Percentiles rank a stretch among this genome's conserved stretches.
These are phyloP conservation scores for Fonsecaea nubica DNA, from an alignment of 2,329 filamentous ascomycete species.

Conservation along the genomic window DNA sequence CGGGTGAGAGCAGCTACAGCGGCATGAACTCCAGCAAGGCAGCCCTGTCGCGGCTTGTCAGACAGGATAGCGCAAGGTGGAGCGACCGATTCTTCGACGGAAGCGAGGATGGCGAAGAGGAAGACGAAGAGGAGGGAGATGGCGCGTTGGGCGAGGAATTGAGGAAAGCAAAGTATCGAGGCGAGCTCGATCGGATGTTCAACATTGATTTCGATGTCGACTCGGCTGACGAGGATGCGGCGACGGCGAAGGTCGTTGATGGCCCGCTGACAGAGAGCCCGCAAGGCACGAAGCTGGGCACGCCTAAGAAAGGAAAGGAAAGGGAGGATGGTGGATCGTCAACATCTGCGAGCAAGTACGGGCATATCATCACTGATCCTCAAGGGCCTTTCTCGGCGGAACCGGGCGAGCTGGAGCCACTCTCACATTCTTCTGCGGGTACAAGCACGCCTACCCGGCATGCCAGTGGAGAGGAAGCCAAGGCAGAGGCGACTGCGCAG, in stretches of 20 bases:
- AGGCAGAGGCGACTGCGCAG: background rate
- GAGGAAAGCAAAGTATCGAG: constrained; percentile 33
- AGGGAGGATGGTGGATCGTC: constrained; percentile 9
- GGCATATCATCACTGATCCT: constrained; percentile 8
- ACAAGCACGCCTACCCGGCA: constrained; percentile 11
- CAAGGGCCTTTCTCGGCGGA: constrained; percentile 27
- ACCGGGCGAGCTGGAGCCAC: constrained; percentile 32
- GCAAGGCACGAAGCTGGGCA: constrained; percentile 17
- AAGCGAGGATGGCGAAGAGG: constrained; percentile 57
- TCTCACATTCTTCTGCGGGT: constrained; percentile 22
- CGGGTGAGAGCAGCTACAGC: constrained; percentile 34
- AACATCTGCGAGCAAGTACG: background rate
- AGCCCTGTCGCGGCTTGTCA: constrained; percentile 38
- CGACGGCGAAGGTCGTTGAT: constrained; percentile 24
- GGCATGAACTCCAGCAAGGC: constrained; percentile 37
- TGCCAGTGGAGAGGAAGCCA: background rate
- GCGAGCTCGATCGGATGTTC: constrained; percentile 17
- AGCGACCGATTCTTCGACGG: constrained; percentile 70
- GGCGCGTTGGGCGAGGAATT: constrained; percentile 29
- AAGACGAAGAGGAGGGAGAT: constrained; percentile 45
- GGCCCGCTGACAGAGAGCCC: constrained; percentile 30
- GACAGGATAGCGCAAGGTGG: constrained; percentile 66
- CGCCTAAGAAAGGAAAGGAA: constrained; percentile 19
- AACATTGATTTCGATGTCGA: constrained; percentile 18
- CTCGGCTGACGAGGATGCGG: background rate